Evolutionary conservation across 495 filamentous ascomycete species (phyloP).

Genomic region (Cudoniella acicularis): DNA sequence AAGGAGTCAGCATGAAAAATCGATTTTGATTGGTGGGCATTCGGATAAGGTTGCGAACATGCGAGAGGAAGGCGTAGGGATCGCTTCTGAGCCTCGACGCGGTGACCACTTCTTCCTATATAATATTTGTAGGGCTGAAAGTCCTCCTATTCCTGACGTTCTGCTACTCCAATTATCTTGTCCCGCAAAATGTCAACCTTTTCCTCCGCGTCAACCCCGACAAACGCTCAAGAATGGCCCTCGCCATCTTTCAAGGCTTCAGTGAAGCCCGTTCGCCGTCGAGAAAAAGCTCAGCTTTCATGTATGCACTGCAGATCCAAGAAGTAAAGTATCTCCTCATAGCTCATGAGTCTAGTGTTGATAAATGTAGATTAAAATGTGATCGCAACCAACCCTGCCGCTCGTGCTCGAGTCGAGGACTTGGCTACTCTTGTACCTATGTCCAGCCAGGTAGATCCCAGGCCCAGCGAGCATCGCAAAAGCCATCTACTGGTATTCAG

Average conservation of each 20-base stretch:
- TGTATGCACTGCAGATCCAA: neutral
- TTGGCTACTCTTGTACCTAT: constrained; percentile 42
- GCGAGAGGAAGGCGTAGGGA: neutral
- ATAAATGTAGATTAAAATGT: constrained; percentile 21
- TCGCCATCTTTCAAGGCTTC: neutral
- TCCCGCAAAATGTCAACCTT: neutral
- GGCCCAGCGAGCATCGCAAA: constrained; percentile 15
- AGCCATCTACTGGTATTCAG: constrained; percentile 34
- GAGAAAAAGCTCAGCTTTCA: neutral
- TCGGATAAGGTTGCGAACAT: too few relatives aligned
- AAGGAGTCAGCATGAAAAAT: neutral
- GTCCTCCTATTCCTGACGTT: neutral
- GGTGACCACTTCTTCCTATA: neutral
- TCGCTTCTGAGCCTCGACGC: too few relatives aligned
- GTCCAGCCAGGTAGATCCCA: constrained; percentile 37
- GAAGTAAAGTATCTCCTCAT: neutral
- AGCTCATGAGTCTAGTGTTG: neutral
- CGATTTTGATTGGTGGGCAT: neutral
- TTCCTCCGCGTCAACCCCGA: neutral
- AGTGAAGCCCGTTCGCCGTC: neutral
- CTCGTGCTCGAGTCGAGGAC: constrained; percentile 42
- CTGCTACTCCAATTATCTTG: neutral
- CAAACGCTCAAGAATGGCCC: neutral
- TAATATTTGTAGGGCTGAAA: neutral
- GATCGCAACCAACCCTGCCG: constrained; percentile 17